Base-by-base conservation (phyloP, 169 alveolate species). In the Blepharisma undulans region DNA sequence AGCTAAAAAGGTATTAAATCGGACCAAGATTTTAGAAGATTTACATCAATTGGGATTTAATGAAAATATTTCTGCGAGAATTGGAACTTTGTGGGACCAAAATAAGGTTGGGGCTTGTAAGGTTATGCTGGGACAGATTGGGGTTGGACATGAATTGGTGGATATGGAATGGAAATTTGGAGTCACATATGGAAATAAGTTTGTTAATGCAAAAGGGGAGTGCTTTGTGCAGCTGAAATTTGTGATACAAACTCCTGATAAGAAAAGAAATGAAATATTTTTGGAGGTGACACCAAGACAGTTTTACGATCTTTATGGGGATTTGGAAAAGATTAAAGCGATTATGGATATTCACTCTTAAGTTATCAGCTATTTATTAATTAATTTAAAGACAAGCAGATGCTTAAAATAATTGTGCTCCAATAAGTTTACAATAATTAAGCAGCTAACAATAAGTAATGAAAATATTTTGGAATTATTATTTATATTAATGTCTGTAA, bases 81-180 rank as follows among this genome's bases (percentile, higher is more conserved):
- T 82, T 48, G 89, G 89, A 30, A 74, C 29, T 32, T 3, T 82
- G 72, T 82, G 89, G 89, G 89, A 82, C 22, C 34, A 60, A 22
- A 22, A 82, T 72, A 82, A 60, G 76, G 25, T 60, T 22, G 89
- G 77, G 16, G 89, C 60, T 22, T 34, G 74, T 78, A 82, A 82
- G 36, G 89, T 60, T 22, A 25, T 82, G 77, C 29, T 82, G 7
- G 27, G 78, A 21, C 78, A 82, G n/a, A 60, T 82, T n/a, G 89
- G 89, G n/a, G 29, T 72, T 82, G 27, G 76, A 4, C 48, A 34
- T 82, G 36, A 82, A 22, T 30, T 82, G 6, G 22, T 82, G 18
- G 89, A 82, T 82, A 21, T 82, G 77, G 89, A 82, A 78, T 82
- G 89, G 89, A 82, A 82, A 60, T 82, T 82, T 60, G 89, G 89